Percentiles rank a stretch among this genome's conserved stretches.
These are phyloP conservation scores for Yamadazyma jaroonii DNA, from an alignment of 1,139 yeast genomes.

Conservation along the genomic window DNA sequence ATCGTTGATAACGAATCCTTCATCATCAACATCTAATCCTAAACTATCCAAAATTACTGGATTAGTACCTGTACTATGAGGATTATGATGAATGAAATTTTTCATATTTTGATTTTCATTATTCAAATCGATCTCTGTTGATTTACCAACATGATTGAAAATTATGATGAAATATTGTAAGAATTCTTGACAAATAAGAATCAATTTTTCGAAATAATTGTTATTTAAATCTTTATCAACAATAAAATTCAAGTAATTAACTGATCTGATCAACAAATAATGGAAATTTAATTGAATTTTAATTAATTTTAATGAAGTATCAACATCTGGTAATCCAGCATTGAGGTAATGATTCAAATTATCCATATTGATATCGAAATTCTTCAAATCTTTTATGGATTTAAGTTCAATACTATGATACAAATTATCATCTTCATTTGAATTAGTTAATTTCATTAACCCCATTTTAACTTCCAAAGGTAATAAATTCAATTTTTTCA, in stretches of 20 bases:
- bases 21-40: slow-evolving; percentile 41
- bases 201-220: slow-evolving; percentile 34
- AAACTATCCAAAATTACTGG: slow-evolving; percentile 30
- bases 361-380: slow-evolving; percentile 26
- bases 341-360: slow-evolving; percentile 28
- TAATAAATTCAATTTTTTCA: slow-evolving; percentile 25
- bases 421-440: slow-evolving; percentile 20
- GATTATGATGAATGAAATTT: slow-evolving; percentile 17
- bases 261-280: slow-evolving; percentile 40
- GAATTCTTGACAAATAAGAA: slow-evolving; percentile 38
- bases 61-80: slow-evolving; percentile 21
- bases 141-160: slow-evolving; percentile 31
- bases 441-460: slow-evolving; percentile 22
- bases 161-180: slow-evolving; percentile 38
- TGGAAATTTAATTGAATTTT: slow-evolving; percentile 47
- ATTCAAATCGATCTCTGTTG: slow-evolving; percentile 15
- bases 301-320: slow-evolving; percentile 40
- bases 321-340: slow-evolving; percentile 39
- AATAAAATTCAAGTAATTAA: slow-evolving; percentile 46
- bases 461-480: slow-evolving; percentile 37
- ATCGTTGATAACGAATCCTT: slow-evolving; percentile 48
- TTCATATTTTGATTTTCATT: slow-evolving; percentile 7
- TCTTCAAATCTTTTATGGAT: slow-evolving; percentile 13
- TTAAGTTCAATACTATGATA: slow-evolving; percentile 29
- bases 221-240: slow-evolving; percentile 44